Evolutionary conservation across 345 rosid genomes (phyloP), one percentile per base, ranked within the genome.

Genomic region (Orychophragmus violaceus): DNA sequence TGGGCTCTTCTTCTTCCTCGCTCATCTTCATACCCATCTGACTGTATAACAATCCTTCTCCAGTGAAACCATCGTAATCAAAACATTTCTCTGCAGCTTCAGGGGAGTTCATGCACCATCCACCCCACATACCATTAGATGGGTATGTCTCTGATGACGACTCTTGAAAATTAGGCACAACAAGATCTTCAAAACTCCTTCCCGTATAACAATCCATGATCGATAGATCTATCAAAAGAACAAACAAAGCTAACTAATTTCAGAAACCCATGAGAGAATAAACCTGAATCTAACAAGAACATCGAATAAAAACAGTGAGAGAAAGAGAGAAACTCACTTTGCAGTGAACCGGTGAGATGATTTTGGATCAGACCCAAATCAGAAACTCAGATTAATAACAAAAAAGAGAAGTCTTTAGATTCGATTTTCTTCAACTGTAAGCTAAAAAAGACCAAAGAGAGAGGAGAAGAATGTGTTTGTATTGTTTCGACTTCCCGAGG

Each of bases 1-100:
- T 62, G 6, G 65, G 46, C 59, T 74, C 78, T 36, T 73, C 72
- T 52, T 74, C 73, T 74, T 65, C 76, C 65, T 67, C 69, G 36
- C 64, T 46, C 3, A 37, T 61, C 14, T 39, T 48, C 64, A 68
- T 68, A 62, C 64, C 27, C 59, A 74, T 74, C 30, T 74, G 69
- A 68, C 58, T 28, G 41, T 74, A 62, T 25, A 74, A 5, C 36
- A 36, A 48, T 0, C 52, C 59, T 53, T 36, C 73, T 6, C 64
- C 73, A 36, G 0, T 61, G 19, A 67, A 74, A 61, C 59, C 59
- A 45, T 68, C 52, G 50, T 74, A 74, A 62, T 55, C 46, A 28
- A 74, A 74, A 22, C 74, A 62, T 45, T 55, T 68, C 39, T 68
- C 74, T 9, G 69, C 37, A 54, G 69, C 59, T 74, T 74, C 69